Percentiles rank a stretch among this genome's conserved stretches.
Evolutionary conservation across 176 grass and related monocot genomes (phyloP).

Genomic region (Alopecurus myosuroides): DNA sequence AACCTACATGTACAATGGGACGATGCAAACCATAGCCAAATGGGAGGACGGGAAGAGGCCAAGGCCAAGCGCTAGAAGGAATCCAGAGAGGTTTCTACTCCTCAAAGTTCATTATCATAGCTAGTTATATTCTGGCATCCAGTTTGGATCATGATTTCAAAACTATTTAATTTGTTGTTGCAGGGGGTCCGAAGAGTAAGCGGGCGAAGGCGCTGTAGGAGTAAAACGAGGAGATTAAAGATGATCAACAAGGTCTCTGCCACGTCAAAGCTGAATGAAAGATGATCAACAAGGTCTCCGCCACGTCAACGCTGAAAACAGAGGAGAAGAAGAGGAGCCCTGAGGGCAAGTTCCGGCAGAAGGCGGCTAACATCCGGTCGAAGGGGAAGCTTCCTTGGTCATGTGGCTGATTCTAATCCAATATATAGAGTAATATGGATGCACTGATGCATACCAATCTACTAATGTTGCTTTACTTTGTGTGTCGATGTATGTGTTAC

Average conservation of each 20-base stretch:
- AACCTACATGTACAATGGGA: constrained; percentile 45
- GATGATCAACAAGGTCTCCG: constrained; percentile 48
- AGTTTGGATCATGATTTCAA: background rate
- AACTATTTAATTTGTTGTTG: background rate
- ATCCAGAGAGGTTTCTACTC: constrained; percentile 43
- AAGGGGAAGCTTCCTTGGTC: constrained; percentile 36
- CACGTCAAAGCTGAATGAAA: too few relatives aligned
- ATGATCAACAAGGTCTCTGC: too few relatives aligned
- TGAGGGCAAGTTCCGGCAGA: constrained; percentile 42
- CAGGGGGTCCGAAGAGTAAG: constrained; percentile 36
- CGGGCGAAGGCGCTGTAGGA: constrained; percentile 33
- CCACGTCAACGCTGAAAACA: constrained; percentile 16
- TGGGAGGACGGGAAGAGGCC: constrained; percentile 65
- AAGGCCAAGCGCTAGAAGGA: constrained; percentile 48
- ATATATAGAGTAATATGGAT: background rate
- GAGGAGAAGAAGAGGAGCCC: constrained; percentile 51
- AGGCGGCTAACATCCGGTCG: constrained; percentile 42
- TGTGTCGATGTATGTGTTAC: background rate
- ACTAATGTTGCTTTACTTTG: background rate
- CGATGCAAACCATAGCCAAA: constrained; percentile 44
- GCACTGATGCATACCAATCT: background rate
- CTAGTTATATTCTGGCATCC: background rate
- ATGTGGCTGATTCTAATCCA: constrained; percentile 44
- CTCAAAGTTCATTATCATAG: background rate
- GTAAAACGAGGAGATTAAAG: constrained; percentile 50